Evolutionary conservation across 225 moss, liverwort and hornwort genomes (phyloP).

Genomic region (Pseudoscleropodium purum): DNA sequence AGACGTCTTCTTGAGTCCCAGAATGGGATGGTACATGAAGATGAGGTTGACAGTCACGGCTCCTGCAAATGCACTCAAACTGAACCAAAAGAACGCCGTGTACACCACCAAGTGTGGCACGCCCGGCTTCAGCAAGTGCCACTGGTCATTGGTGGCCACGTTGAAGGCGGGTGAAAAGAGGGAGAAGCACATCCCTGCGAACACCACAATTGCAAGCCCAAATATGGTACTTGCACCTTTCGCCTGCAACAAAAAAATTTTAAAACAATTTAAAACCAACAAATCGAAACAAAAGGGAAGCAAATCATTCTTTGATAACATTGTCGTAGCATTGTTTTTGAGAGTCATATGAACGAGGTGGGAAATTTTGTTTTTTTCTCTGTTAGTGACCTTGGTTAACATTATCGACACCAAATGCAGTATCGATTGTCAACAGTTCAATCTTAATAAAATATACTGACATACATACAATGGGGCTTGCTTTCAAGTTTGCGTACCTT

Average conservation of each 20-base stretch:
- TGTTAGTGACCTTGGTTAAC: background rate
- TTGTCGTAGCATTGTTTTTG: background rate
- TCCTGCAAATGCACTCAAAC: conserved; percentile 56
- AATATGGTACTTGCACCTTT: conserved; percentile 49
- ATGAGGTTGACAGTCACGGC: conserved; percentile 50
- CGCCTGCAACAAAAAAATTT: conserved; percentile 12
- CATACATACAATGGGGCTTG: background rate
- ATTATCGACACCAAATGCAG: too few relatives aligned
- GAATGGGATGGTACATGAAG: conserved; percentile 67
- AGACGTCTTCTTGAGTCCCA: conserved; percentile 53
- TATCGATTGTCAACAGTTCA: too few relatives aligned
- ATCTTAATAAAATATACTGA: too few relatives aligned
- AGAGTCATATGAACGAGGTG: background rate
- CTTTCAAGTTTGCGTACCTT: conserved; percentile 48
- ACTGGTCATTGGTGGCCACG: conserved; percentile 89
- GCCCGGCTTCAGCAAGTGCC: conserved; percentile 58
- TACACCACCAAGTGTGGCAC: conserved; percentile 93
- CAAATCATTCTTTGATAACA: background rate
- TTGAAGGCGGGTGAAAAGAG: conserved; percentile 95
- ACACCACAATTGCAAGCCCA: conserved; percentile 66
- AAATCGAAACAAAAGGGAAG: background rate
- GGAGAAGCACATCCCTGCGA: conserved; percentile 77
- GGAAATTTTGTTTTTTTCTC: background rate
- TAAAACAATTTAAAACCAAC: background rate
- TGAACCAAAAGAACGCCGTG: conserved; percentile 93